phyloP scores from a whole-genome alignment of 2,329 filamentous ascomycete species.

The Leptoxyphium fumago region DNA sequence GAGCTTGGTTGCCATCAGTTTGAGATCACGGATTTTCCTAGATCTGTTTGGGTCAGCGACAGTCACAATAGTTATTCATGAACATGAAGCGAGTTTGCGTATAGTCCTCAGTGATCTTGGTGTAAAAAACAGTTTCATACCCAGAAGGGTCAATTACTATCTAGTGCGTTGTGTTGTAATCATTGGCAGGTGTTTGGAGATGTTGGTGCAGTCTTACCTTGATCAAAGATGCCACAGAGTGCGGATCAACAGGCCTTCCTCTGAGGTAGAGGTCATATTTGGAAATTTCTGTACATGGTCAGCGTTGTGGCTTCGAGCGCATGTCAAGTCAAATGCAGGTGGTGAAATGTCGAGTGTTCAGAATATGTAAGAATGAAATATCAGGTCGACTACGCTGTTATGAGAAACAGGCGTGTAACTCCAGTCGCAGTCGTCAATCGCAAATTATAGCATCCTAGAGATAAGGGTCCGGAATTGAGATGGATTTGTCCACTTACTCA shows the following conservation, averaged over 20 bases:
- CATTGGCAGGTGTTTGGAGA: conserved; percentile 34
- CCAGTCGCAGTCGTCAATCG: conserved; percentile 81
- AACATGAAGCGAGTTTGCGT: background rate
- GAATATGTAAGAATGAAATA: conserved; percentile 98
- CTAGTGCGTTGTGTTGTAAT: conserved; percentile 50
- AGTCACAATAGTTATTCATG: no score
- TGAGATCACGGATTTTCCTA: background rate
- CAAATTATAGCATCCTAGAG: conserved; percentile 94
- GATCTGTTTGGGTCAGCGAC: no score
- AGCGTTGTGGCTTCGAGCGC: no score
- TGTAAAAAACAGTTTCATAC: conserved; percentile 22
- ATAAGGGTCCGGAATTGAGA: background rate
- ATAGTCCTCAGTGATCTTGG: conserved; percentile 25
- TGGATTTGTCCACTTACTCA: background rate
- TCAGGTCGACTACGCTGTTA: conserved; percentile 63
- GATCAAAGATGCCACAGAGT: no score
- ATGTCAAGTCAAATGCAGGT: no score
- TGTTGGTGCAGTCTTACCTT: no score
- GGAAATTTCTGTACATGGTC: no score
- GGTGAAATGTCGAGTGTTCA: conserved; percentile 36
- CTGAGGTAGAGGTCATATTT: no score
- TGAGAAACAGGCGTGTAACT: conserved; percentile 82
- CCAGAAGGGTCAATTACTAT: conserved; percentile 28
- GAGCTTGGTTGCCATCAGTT: background rate
- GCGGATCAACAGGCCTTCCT: no score